phyloP scores from a whole-genome alignment of 164 flowering plant genomes.

The Brasenia schreberi region DNA sequence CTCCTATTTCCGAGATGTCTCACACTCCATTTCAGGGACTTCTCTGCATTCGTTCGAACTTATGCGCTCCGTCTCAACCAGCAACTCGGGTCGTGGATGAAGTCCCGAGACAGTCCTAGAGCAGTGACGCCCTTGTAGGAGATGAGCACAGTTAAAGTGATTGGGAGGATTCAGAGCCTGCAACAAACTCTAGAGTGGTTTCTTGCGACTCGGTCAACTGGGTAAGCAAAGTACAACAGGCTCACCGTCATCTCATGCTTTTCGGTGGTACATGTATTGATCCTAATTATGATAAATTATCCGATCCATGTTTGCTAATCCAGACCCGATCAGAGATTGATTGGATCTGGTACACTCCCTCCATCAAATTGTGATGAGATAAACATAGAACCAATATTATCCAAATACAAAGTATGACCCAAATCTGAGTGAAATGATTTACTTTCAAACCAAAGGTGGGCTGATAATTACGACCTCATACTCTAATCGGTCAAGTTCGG shows the following conservation, averaged over 20 bases:
- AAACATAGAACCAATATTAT: too few species aligned
- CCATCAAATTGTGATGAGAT: too few species aligned
- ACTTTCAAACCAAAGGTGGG: too few species aligned
- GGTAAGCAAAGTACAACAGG: conserved; percentile 49
- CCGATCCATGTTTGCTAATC: too few species aligned
- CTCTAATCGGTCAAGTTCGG: too few species aligned
- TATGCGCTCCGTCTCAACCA: conserved; percentile 66
- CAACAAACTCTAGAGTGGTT: conserved; percentile 68
- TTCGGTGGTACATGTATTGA: conserved; percentile 13
- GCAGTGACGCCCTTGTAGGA: conserved; percentile 32
- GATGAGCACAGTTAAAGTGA: conserved; percentile 33
- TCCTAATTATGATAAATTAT: too few species aligned
- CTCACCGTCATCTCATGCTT: conserved; percentile 52
- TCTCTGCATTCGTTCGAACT: conserved; percentile 53
- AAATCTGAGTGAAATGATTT: too few species aligned
- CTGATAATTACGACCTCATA: too few species aligned
- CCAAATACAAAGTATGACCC: too few species aligned
- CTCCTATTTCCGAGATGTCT: conserved; percentile 71
- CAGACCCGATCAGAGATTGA: too few species aligned
- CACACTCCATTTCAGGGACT: conserved; percentile 60
- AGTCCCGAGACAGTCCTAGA: conserved; percentile 9
- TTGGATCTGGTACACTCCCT: too few species aligned
- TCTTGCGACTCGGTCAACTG: conserved; percentile 91
- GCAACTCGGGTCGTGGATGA: conserved; percentile 29
- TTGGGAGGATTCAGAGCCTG: conserved; percentile 42